Conservation (phyloP, 1,284 basidiomycete species). For the Leccinum pachyderme region DNA sequence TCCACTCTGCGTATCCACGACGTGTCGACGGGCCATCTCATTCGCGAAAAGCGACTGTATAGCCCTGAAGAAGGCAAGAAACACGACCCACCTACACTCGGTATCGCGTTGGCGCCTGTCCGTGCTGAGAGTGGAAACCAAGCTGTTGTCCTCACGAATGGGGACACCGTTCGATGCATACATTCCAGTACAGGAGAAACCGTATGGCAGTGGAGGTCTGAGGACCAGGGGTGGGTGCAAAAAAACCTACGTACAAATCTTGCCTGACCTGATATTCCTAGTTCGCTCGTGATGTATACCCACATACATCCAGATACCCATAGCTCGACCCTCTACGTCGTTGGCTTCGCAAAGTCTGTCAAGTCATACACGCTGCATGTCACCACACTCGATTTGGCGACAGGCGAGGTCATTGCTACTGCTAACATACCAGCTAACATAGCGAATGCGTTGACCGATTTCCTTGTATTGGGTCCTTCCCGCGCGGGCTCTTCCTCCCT, state of each 20-base stretch:
- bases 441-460: constrained; percentile 36
- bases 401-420: constrained; percentile 53
- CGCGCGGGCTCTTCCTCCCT: constrained; percentile 34
- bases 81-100: constrained; percentile 50
- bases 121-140: constrained; percentile 1
- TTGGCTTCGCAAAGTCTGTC: constrained; percentile 66
- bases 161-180: constrained; percentile 51
- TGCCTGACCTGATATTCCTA: constrained; percentile 25
- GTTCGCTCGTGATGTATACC: constrained; percentile 66
- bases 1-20: constrained; percentile 74
- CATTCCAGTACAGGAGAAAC: constrained; percentile 47
- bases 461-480: constrained; percentile 39
- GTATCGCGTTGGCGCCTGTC: constrained; percentile 37
- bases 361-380: constrained; percentile 66
- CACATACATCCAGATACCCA: constrained; percentile 52
- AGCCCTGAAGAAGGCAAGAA: constrained; percentile 41
- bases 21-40: constrained; percentile 60
- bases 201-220: constrained; percentile 63
- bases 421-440: constrained; percentile 61
- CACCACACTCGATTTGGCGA: constrained; percentile 53
- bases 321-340: constrained; percentile 53
- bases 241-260: neutral
- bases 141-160: constrained; percentile 52
- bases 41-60: constrained; percentile 67
- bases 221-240: constrained; percentile 57